Percentiles rank a stretch among this genome's conserved stretches.
Evolutionary conservation across 169 alveolate species (phyloP).

Genomic region (Plasmodium adleri): DNA sequence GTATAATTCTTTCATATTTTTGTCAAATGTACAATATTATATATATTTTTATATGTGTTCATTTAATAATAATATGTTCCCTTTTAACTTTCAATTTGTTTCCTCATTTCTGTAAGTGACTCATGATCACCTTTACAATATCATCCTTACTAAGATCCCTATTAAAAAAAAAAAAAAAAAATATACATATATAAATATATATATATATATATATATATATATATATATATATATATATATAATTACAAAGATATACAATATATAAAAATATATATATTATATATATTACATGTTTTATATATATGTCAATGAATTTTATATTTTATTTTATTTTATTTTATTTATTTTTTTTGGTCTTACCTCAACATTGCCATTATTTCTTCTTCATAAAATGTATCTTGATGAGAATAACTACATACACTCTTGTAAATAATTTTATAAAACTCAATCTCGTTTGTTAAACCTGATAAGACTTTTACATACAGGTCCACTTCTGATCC

Average conservation of each 20-base stretch:
- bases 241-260: background rate
- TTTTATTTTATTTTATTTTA: too few relatives aligned
- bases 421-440: slow-evolving; percentile 72
- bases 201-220: background rate
- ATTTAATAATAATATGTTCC: too few relatives aligned
- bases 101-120: slow-evolving; percentile 34
- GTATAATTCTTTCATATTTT: too few relatives aligned
- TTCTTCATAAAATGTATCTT: slow-evolving; percentile 30
- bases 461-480: slow-evolving; percentile 22
- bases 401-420: slow-evolving; percentile 72
- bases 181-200: too few relatives aligned
- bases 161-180: slow-evolving; percentile 6
- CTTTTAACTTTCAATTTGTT: too few relatives aligned
- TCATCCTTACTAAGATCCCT: slow-evolving; percentile 51
- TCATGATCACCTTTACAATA: slow-evolving; percentile 46
- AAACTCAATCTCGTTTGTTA: slow-evolving; percentile 62
- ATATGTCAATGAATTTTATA: too few relatives aligned
- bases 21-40: too few relatives aligned
- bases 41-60: background rate
- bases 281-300: background rate
- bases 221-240: background rate
- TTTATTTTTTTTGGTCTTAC: slow-evolving; percentile 19
- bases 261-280: background rate
- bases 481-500: slow-evolving; percentile 21
- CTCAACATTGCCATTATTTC: slow-evolving; percentile 39